A percentile compares a stretch with the other conserved stretches of the same genome.
These are phyloP conservation scores for Pythium scleroteichum DNA, from an alignment of 352 stramenopile genomes.

Conservation along the genomic window DNA sequence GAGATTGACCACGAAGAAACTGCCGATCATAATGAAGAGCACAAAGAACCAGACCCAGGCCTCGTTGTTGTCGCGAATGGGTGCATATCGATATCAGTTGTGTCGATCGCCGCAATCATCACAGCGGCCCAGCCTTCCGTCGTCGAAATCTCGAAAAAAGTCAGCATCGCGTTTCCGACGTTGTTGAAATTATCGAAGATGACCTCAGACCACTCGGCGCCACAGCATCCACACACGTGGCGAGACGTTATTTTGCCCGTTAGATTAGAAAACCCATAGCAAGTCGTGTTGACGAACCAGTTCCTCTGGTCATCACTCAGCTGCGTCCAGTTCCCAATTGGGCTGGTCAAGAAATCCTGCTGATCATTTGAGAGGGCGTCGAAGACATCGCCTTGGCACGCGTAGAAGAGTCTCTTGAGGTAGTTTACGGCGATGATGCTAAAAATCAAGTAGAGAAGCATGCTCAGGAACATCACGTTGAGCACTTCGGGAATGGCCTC, in stretches of 20 bases:
- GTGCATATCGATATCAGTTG: slow-evolving; percentile 91
- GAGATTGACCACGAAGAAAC: slow-evolving; percentile 92
- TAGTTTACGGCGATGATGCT: slow-evolving; percentile 90
- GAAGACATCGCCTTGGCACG: slow-evolving; percentile 61
- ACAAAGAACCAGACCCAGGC: slow-evolving; percentile 88
- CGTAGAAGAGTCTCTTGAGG: slow-evolving; percentile 87
- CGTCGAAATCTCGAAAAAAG: slow-evolving; percentile 92
- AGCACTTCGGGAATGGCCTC: slow-evolving; percentile 74
- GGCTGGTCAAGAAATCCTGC: slow-evolving; percentile 49
- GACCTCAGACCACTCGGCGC: slow-evolving; percentile 39
- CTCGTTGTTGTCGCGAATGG: slow-evolving; percentile 72
- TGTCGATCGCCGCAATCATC: slow-evolving; percentile 88
- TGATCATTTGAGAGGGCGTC: slow-evolving; percentile 34
- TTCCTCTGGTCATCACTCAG: slow-evolving; percentile 34
- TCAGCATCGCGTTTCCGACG: slow-evolving; percentile 58
- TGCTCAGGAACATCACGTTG: slow-evolving; percentile 83
- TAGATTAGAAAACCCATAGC: not conserved
- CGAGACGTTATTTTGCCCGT: slow-evolving; percentile 42
- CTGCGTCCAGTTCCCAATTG: slow-evolving; percentile 40
- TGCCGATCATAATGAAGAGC: slow-evolving; percentile 87
- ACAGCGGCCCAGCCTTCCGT: slow-evolving; percentile 90
- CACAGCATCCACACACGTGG: slow-evolving; percentile 43
- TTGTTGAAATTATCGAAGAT: slow-evolving; percentile 85
- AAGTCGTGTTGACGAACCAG: slow-evolving; percentile 38
- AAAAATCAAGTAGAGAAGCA: slow-evolving; percentile 87